Percentiles rank a stretch among this genome's conserved stretches.
These are phyloP conservation scores for Castanopsis chinensis DNA, from an alignment of 306 rosid species.

Conservation along the genomic window DNA sequence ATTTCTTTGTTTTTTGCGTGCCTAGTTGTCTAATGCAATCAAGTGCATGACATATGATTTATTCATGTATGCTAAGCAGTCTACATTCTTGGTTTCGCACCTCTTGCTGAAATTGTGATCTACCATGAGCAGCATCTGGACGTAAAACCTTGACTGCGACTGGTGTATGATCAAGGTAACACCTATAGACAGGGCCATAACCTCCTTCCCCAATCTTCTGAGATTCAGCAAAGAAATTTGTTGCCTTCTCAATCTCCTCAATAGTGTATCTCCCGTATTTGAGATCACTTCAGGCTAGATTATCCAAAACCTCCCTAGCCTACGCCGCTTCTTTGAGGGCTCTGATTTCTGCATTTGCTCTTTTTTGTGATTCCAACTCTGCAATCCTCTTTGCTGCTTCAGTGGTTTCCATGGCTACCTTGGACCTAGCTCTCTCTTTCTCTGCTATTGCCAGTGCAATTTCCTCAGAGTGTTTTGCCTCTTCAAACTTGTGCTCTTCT, in stretches of 20 bases:
- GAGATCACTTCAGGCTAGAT: slow-evolving; percentile 50
- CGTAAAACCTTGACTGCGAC: slow-evolving; percentile 89
- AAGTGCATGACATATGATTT: slow-evolving; percentile 23
- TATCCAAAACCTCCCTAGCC: slow-evolving; percentile 50
- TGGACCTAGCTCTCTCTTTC: slow-evolving; percentile 73
- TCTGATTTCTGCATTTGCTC: slow-evolving; percentile 51
- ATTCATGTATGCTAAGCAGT: slow-evolving; percentile 5
- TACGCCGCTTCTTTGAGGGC: slow-evolving; percentile 68
- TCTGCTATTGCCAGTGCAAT: slow-evolving; percentile 68
- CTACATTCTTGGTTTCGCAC: slow-evolving; percentile 36
- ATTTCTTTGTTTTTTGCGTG: not conserved
- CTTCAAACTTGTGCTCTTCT: slow-evolving; percentile 68
- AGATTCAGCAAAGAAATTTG: slow-evolving; percentile 49
- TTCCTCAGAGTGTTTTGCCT: slow-evolving; percentile 61
- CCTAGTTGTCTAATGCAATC: not conserved
- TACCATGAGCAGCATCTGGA: slow-evolving; percentile 72
- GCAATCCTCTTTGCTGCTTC: slow-evolving; percentile 80
- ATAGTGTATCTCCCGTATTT: slow-evolving; percentile 66
- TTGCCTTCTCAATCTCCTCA: slow-evolving; percentile 80
- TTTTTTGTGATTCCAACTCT: slow-evolving; percentile 52
- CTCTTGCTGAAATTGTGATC: slow-evolving; percentile 91
- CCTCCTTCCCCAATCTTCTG: slow-evolving; percentile 94
- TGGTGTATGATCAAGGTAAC: slow-evolving; percentile 74
- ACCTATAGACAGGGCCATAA: slow-evolving; percentile 76
- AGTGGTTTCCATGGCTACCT: slow-evolving; percentile 70